Conservation (phyloP, 1,139 yeast genomes). For the Nakaseomyces uthaithaninus region DNA sequence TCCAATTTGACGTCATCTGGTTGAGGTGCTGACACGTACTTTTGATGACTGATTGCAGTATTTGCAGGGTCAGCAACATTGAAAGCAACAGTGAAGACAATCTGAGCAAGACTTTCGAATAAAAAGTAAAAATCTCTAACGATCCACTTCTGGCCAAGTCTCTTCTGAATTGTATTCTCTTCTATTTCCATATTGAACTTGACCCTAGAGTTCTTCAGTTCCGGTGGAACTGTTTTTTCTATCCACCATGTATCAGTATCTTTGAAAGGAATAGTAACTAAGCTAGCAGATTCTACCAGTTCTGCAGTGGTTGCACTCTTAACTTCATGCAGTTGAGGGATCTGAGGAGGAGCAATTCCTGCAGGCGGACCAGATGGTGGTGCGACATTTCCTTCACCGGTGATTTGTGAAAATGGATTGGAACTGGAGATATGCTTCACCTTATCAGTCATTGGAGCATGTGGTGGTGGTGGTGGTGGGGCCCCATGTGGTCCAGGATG, state of each 20-base stretch:
- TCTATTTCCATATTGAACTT: conserved; percentile 55
- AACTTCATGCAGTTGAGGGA: conserved; percentile 15
- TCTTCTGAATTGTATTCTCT: conserved; percentile 44
- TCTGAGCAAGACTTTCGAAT: conserved; percentile 66
- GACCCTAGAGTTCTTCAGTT: conserved; percentile 36
- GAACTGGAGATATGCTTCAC: background rate
- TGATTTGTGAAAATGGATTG: conserved; percentile 2
- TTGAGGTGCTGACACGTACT: conserved; percentile 14
- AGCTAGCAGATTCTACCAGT: background rate
- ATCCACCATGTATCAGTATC: conserved; percentile 33
- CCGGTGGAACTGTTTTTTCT: conserved; percentile 50
- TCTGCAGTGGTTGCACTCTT: conserved; percentile 4
- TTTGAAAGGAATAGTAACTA: conserved; percentile 26
- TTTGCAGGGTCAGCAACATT: conserved; percentile 49
- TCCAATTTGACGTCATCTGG: conserved; percentile 35
- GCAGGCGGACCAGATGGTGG: conserved; percentile 8
- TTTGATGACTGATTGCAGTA: conserved; percentile 37
- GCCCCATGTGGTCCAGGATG: conserved; percentile 6
- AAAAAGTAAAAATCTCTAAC: conserved; percentile 65
- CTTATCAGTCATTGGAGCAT: background rate
- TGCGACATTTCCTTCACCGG: conserved; percentile 1
- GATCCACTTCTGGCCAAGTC: conserved; percentile 46
- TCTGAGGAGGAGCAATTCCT: conserved; percentile 10
- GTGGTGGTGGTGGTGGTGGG: conserved; percentile 10
- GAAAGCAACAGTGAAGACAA: conserved; percentile 45